Conservation (phyloP, 2,329 filamentous ascomycete genomes). For the Exophiala spinifera region DNA sequence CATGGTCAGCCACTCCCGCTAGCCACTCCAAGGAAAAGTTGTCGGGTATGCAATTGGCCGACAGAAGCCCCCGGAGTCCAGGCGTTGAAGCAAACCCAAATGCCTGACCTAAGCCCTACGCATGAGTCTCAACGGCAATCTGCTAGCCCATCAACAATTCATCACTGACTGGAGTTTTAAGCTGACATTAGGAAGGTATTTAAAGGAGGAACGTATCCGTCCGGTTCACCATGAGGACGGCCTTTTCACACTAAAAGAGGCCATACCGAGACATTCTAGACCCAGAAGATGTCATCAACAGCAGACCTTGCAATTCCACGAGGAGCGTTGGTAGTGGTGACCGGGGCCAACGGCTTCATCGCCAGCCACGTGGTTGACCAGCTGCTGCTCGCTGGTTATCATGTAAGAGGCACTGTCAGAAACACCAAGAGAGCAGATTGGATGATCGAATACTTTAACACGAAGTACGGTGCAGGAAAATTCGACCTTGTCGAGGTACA, state of each 20-base stretch:
- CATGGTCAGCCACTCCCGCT: too few species aligned
- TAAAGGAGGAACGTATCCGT: too few species aligned
- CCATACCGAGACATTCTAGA: too few species aligned
- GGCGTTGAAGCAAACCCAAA: too few species aligned
- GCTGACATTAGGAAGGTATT: too few species aligned
- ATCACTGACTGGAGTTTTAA: too few species aligned
- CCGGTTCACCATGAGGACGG: too few species aligned
- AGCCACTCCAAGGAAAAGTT: neutral
- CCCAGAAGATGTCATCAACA: slow-evolving; percentile 3
- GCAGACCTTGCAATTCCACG: slow-evolving; percentile 15
- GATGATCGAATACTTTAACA: slow-evolving; percentile 36
- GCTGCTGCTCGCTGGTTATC: slow-evolving; percentile 43
- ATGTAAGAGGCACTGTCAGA: slow-evolving; percentile 47
- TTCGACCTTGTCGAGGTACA: slow-evolving; percentile 38
- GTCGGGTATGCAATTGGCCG: neutral
- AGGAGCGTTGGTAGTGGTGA: slow-evolving; percentile 41
- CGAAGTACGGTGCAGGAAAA: slow-evolving; percentile 35
- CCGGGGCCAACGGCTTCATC: slow-evolving; percentile 48
- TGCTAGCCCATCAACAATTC: too few species aligned
- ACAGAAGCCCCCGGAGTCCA: too few species aligned
- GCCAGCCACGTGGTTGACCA: slow-evolving; percentile 43
- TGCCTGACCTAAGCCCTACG: too few species aligned
- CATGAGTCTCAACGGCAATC: too few species aligned
- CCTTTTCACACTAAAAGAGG: too few species aligned
- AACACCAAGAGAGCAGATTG: slow-evolving; percentile 35